phyloP scores from a whole-genome alignment of 2,329 filamentous ascomycete genomes.

The Penicillium sp. region DNA sequence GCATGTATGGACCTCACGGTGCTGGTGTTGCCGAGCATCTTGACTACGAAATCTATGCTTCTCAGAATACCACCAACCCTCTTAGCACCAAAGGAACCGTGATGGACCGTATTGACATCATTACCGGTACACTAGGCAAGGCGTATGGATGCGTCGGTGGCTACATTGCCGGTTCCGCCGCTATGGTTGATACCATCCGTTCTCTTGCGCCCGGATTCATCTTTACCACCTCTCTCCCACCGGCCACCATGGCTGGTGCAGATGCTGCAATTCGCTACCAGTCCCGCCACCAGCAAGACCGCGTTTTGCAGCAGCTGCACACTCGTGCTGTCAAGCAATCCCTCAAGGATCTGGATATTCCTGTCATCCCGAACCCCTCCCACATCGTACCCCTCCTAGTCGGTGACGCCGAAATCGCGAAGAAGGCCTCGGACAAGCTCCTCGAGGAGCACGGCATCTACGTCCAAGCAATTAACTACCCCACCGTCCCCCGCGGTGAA shows the following conservation, averaged over 20 bases:
- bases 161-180: constrained; percentile 89
- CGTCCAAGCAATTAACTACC: constrained; percentile 98
- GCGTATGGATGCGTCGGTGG: constrained; percentile 97
- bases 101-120: constrained; percentile 97
- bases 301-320: constrained; percentile 91
- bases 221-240: constrained; percentile 95
- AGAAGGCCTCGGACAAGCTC: constrained; percentile 88
- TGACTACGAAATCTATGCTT: constrained; percentile 84
- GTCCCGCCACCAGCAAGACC: constrained; percentile 80
- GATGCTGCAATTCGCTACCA: constrained; percentile 93
- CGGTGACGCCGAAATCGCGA: constrained; percentile 90
- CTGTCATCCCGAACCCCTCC: constrained; percentile 95
- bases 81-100: constrained; percentile 69
- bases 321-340: constrained; percentile 92
- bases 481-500: constrained; percentile 96
- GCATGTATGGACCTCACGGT: constrained; percentile 97
- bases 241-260: constrained; percentile 95
- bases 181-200: constrained; percentile 88
- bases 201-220: constrained; percentile 97
- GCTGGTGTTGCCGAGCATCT: constrained; percentile 97
- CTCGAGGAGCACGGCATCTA: constrained; percentile 92
- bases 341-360: constrained; percentile 79
- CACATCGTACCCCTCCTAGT: constrained; percentile 96
- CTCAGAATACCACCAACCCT: constrained; percentile 64
- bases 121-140: constrained; percentile 95